Conservation (phyloP, 768 basidiomycete genomes). For the Panus rudis region DNA sequence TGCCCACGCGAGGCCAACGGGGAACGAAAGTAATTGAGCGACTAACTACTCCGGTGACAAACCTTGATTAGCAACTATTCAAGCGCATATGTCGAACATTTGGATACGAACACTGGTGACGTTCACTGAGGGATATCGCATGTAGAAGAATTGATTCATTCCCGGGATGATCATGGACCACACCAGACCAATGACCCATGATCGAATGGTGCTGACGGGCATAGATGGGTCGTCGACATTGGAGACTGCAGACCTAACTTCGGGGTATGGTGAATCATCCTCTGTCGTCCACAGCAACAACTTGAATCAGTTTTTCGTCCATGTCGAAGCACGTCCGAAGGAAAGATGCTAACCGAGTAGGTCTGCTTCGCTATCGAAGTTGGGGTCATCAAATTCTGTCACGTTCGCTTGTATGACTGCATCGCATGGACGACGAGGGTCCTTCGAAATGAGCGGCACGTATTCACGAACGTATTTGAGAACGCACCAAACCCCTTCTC, state of each 20-base stretch:
- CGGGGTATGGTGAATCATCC: conserved; percentile 72
- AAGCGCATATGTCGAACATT: conserved; percentile 24
- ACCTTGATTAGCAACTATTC: conserved; percentile 5
- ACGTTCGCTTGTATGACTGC: background rate
- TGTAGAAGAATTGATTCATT: conserved; percentile 42
- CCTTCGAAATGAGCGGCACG: background rate
- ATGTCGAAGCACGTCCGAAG: background rate
- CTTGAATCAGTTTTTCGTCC: background rate
- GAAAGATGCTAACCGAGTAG: background rate
- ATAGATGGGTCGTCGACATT: conserved; percentile 63
- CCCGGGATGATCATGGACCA: conserved; percentile 48
- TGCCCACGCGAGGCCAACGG: conserved; percentile 59
- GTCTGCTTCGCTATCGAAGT: background rate
- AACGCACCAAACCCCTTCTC: no score
- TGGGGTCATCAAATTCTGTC: background rate
- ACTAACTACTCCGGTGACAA: conserved; percentile 35
- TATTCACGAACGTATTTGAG: background rate
- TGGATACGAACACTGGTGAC: conserved; percentile 23
- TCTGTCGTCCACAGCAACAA: conserved; percentile 1
- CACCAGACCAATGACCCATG: conserved; percentile 63
- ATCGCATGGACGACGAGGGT: background rate
- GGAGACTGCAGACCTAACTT: conserved; percentile 67
- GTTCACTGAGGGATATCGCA: conserved; percentile 33
- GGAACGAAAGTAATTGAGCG: conserved; percentile 65
- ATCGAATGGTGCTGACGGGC: conserved; percentile 58